A percentile compares a stretch with the other conserved stretches of the same genome.
phyloP scores from a whole-genome alignment of 2,329 filamentous ascomycete genomes.

The Ceratocystis colombiana region DNA sequence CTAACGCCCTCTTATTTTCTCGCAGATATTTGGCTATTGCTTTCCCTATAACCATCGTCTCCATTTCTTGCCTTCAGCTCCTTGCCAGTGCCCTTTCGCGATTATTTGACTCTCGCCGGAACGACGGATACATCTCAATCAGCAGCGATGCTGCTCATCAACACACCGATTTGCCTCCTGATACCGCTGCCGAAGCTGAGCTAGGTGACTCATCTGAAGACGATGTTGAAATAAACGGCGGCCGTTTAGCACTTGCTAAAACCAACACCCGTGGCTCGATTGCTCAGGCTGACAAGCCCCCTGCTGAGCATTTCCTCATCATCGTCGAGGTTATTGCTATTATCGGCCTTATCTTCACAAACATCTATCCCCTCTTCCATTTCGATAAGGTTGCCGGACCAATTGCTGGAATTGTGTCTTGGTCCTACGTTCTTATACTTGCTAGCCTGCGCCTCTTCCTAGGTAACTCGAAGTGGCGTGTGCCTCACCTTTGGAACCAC shows the following conservation, averaged over 20 bases:
- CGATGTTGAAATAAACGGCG: constrained; percentile 46
- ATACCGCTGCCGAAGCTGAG: constrained; percentile 34
- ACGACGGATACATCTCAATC: constrained; percentile 22
- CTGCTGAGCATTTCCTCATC: constrained; percentile 60
- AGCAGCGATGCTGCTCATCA: constrained; percentile 31
- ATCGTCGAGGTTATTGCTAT: constrained; percentile 67
- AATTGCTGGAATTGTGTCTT: constrained; percentile 47
- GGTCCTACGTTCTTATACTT: constrained; percentile 71
- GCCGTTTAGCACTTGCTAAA: constrained; percentile 48
- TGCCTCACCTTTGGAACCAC: constrained; percentile 82
- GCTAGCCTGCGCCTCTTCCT: constrained; percentile 60
- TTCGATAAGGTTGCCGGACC: constrained; percentile 43
- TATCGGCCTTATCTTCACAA: constrained; percentile 58
- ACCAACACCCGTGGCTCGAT: constrained; percentile 53
- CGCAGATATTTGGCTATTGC: constrained; percentile 67
- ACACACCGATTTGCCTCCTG: constrained; percentile 45
- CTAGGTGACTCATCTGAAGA: constrained; percentile 49
- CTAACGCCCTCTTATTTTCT: background rate
- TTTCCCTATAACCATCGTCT: constrained; percentile 63
- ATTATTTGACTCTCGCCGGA: background rate
- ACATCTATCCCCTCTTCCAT: constrained; percentile 53
- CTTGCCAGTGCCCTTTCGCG: constrained; percentile 33
- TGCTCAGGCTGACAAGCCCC: constrained; percentile 65
- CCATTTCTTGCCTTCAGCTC: constrained; percentile 59
- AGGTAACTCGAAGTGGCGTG: constrained; percentile 52